Percentiles rank a stretch among this genome's conserved stretches.
phyloP scores from a whole-genome alignment of 306 rosid genomes.

The Fagus crenata region DNA sequence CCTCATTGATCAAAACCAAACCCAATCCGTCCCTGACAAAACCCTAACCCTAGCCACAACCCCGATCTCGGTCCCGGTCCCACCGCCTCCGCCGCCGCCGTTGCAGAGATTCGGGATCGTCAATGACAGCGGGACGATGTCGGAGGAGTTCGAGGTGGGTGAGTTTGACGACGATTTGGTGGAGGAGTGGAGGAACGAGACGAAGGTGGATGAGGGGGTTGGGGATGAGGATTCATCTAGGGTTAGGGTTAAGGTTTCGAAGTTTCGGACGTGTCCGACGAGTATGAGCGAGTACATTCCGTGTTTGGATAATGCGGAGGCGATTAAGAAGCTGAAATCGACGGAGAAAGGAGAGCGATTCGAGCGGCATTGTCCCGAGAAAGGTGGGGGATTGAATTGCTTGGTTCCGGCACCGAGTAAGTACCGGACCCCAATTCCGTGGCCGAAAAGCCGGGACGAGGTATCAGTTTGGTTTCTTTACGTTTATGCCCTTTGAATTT shows the following conservation, averaged over 20 bases:
- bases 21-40: slow-evolving; percentile 29
- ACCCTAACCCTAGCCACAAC: slow-evolving; percentile 8
- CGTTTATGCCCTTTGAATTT: not conserved
- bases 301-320: slow-evolving; percentile 77
- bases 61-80: not conserved
- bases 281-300: slow-evolving; percentile 81
- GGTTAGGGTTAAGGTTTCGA: slow-evolving; percentile 38
- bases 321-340: slow-evolving; percentile 58
- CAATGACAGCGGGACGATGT: slow-evolving; percentile 80
- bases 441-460: slow-evolving; percentile 96
- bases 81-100: slow-evolving; percentile 28
- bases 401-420: slow-evolving; percentile 84
- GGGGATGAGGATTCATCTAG: slow-evolving; percentile 10
- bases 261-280: slow-evolving; percentile 55
- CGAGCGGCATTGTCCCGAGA: slow-evolving; percentile 79
- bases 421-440: slow-evolving; percentile 73
- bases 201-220: slow-evolving; percentile 30
- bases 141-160: slow-evolving; percentile 77
- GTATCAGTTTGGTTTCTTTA: slow-evolving; percentile 34
- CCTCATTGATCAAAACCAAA: slow-evolving; percentile 35
- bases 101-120: slow-evolving; percentile 66
- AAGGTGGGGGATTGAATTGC: slow-evolving; percentile 61
- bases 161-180: slow-evolving; percentile 59
- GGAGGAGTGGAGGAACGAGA: slow-evolving; percentile 77
- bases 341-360: slow-evolving; percentile 68